These are phyloP conservation scores for Apiospora kogelbergensis DNA, from an alignment of 2,329 filamentous ascomycete genomes.

Conservation along the genomic window DNA sequence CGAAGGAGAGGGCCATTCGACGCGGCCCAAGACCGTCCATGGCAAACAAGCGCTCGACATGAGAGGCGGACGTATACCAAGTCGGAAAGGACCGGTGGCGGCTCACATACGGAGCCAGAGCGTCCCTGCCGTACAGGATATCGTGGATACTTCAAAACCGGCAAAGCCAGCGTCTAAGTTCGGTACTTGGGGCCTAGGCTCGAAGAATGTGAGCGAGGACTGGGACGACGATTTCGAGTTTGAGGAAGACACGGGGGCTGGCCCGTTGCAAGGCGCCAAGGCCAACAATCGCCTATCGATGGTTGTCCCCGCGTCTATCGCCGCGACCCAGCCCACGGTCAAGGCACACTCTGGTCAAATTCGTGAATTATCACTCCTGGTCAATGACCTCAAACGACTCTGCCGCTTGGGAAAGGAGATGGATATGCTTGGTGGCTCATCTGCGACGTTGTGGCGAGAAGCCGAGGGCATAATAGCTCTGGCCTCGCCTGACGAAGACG, in stretches of 20 bases:
- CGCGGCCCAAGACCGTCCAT: constrained; percentile 72
- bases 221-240: constrained; percentile 93
- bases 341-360: constrained; percentile 83
- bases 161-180: constrained; percentile 67
- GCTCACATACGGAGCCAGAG: constrained; percentile 79
- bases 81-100: constrained; percentile 66
- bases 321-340: constrained; percentile 78
- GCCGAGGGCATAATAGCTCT: constrained; percentile 85
- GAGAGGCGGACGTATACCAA: constrained; percentile 67
- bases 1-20: constrained; percentile 56
- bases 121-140: constrained; percentile 71
- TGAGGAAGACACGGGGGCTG: constrained; percentile 40
- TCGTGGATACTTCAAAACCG: constrained; percentile 54
- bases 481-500: constrained; percentile 69
- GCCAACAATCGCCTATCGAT: constrained; percentile 47
- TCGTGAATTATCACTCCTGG: constrained; percentile 75
- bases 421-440: constrained; percentile 60
- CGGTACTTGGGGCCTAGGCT: constrained; percentile 79
- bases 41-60: constrained; percentile 71
- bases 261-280: constrained; percentile 36
- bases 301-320: constrained; percentile 77
- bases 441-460: constrained; percentile 70
- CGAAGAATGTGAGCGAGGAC: constrained; percentile 78
- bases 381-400: constrained; percentile 80
- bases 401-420: constrained; percentile 69